A percentile compares a stretch with the other conserved stretches of the same genome.
phyloP scores from a whole-genome alignment of 2,329 filamentous ascomycete species.

The Aspergillus sp. region DNA sequence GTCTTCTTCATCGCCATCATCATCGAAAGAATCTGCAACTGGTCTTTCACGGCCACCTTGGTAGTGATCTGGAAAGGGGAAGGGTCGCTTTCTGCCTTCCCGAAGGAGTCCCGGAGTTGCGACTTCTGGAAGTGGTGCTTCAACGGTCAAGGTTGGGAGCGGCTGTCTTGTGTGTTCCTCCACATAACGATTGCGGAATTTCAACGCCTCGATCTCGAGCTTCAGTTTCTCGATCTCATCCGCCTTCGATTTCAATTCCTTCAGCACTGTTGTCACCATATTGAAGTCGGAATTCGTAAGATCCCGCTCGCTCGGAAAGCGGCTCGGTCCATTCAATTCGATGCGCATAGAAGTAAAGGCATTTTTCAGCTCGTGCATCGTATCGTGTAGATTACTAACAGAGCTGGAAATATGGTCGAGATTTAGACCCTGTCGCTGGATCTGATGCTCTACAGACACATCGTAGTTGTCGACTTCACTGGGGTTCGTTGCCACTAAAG shows the following conservation, averaged over 20 bases:
- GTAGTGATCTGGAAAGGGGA: constrained; percentile 31
- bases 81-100: constrained; percentile 32
- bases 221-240: constrained; percentile 41
- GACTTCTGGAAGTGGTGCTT: constrained; percentile 27
- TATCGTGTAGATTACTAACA: constrained; percentile 39
- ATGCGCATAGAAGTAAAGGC: constrained; percentile 40
- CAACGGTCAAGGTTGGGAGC: constrained; percentile 7
- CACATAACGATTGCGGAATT: constrained; percentile 34
- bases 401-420: constrained; percentile 40
- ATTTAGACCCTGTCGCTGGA: constrained; percentile 37
- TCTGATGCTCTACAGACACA: constrained; percentile 32
- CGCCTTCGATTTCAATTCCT: constrained; percentile 38
- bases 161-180: constrained; percentile 28
- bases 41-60: constrained; percentile 23
- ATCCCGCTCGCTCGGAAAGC: constrained; percentile 21
- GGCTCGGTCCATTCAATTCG: constrained; percentile 33
- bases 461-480: constrained; percentile 19
- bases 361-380: constrained; percentile 40
- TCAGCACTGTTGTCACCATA: constrained; percentile 39
- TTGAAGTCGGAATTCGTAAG: constrained; percentile 29
- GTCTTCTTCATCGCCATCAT: constrained; percentile 25
- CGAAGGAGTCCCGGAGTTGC: constrained; percentile 36
- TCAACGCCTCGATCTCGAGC: constrained; percentile 39
- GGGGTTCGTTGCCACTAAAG: constrained; percentile 23
- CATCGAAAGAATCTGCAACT: constrained; percentile 34